These are phyloP conservation scores for Haplosporangium sp. DNA, from an alignment of 371 early-diverging fungal species.

Conservation along the genomic window DNA sequence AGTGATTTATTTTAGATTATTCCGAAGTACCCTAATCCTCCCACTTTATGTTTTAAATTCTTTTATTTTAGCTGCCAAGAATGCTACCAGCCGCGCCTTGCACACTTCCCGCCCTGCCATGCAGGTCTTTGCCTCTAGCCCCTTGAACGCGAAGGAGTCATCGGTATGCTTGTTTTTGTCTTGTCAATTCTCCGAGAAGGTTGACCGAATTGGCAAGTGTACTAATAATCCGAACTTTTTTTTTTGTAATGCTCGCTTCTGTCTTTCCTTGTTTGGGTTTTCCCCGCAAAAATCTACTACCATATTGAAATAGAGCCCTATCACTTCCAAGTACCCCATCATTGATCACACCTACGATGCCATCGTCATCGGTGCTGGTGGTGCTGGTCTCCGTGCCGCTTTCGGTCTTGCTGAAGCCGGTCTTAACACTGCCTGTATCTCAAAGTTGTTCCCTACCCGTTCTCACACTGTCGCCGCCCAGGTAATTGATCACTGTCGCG, in stretches of 20 bases:
- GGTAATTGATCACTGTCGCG: constrained; percentile 51
- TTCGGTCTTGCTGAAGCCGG: constrained; percentile 98
- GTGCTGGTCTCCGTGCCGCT: constrained; percentile 98
- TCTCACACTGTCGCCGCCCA: constrained; percentile 99
- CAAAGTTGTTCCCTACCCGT: constrained; percentile 98
- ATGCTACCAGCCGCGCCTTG: constrained; percentile 62
- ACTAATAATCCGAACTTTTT: constrained; percentile 17
- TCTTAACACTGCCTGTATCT: constrained; percentile 98
- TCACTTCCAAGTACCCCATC: constrained; percentile 87
- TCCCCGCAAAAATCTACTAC: constrained; percentile 30
- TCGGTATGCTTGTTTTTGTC: constrained; percentile 58
- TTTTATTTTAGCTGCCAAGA: constrained; percentile 30
- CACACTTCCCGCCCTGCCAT: constrained; percentile 73
- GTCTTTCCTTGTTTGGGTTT: constrained; percentile 46
- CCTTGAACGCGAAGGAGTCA: constrained; percentile 79
- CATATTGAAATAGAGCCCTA: constrained; percentile 59
- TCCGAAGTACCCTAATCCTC: constrained; percentile 28
- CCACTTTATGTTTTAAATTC: constrained; percentile 1
- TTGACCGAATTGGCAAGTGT: neutral
- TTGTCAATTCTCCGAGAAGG: neutral
- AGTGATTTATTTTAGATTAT: neutral
- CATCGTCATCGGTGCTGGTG: constrained; percentile 98
- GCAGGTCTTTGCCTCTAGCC: constrained; percentile 78
- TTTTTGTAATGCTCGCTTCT: constrained; percentile 3
- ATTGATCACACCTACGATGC: constrained; percentile 98